Evolutionary conservation across 768 basidiomycete species (phyloP), one percentile per base, ranked within the genome.

Genomic region (Xerocomus potaroensis): DNA sequence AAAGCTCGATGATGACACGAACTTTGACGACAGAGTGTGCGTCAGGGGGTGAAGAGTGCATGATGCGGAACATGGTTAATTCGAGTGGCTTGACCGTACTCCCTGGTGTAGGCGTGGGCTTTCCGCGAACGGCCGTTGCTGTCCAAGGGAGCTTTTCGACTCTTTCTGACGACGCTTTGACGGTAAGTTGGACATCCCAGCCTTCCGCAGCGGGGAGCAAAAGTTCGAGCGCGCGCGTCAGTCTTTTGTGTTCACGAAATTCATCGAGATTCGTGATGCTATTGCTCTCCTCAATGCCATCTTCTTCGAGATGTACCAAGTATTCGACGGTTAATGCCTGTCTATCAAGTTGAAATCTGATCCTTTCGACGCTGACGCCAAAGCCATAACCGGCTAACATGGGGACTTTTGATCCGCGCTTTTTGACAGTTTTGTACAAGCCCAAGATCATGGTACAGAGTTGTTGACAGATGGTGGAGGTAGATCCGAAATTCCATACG

Each of bases 301-400:
- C 57, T 26, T 83, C 80, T 26, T 81, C 84, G 1, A 83, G 82
- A 26, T 91, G 80, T 48, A 97, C 81, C 14, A 87, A 72, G 66
- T 95, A 96, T 48, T 91, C 87, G 23, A 94, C 68, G 0, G 80
- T 80, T 24, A 97, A 74, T 0, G 90, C 84, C 57, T 91, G 87
- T 41, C 94, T 74, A 55, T 89, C 87, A 31, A 85, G 72, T 57
- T 91, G 87, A 62, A 89, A 96, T 21, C 79, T 76, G 40, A 88
- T 72, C 32, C 81, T 82, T 49, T 91, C 87, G 40, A 96, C 77
- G 19, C 81, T 79, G 44, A 95, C 81, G 2, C 88, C 89, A 51
- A 82, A 79, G 14, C 92, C 92, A 60, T 86, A 93, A 8, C 84
- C 86, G 23, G 74, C 68, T 4, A 95, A 64, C 54, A 83, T 78